Base-by-base conservation (phyloP, 306 rosid species). In the Senna tora region DNA sequence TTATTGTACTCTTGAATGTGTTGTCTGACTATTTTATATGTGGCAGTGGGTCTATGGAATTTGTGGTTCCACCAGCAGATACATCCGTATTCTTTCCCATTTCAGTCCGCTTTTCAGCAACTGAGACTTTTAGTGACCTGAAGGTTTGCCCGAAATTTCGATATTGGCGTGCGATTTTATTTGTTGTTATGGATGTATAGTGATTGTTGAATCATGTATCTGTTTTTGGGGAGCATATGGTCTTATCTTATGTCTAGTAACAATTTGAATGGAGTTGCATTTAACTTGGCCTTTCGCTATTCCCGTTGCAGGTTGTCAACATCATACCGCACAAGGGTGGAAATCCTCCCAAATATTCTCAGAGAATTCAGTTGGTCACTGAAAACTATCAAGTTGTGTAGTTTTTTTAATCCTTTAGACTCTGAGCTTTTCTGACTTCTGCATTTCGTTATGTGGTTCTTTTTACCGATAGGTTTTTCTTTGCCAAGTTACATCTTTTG, bases 1-100 rank as follows among this genome's bases (percentile, higher is more conserved):
- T 41, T 46, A 50, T 43, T 61, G 20, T 20, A 45, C 33, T 65
- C 36, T 21, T 49, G 54, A 16, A 14, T 61, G 52, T 54, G 34
- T 83, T 49, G 42, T 79, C 67, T 76, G 74, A 75, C 68, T 43
- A 71, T n/a, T 49, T 13, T 75, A 57, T 39, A 43, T 53, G 72
- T 86, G 76, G 77, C 91, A 94, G 98, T 81, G 97, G 98, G 58
- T 89, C 97, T 1, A 73, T 91, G 96, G 97, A 91, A 77, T 94
- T 94, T 75, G 97, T 91, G 71, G 96, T 94, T 82, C 97, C 97
- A 15, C 89, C 81, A 60, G 85, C 91, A 14, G 97, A 94, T 75
- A 81, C 98, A 72, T 91, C 97, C 22, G 71, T 81, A 59, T 93
- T 93, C 82, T 91, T 93, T 73, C 97, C 97, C 62, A 91, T 93